Conservation (phyloP, 1,139 yeast species). For the Eremothecium cymbalariae region DNA sequence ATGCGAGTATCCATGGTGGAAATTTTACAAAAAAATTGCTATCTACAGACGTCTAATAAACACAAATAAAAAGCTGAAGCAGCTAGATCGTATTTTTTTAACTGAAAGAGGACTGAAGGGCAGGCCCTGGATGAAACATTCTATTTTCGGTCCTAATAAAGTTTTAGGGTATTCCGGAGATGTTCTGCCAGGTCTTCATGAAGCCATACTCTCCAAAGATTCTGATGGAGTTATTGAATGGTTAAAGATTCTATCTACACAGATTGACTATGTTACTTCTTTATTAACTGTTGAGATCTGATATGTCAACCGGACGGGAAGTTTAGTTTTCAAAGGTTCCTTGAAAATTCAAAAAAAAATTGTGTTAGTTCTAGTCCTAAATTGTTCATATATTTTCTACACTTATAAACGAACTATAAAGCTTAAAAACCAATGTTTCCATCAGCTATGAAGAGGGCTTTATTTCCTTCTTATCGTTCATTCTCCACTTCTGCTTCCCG, state of each 20-base stretch:
- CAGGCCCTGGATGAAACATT: slow-evolving; percentile 39
- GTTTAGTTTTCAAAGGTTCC: too few relatives aligned
- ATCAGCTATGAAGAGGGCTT: too few relatives aligned
- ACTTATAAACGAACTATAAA: too few relatives aligned
- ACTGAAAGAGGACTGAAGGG: slow-evolving; percentile 28
- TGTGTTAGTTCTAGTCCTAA: too few relatives aligned
- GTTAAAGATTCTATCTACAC: slow-evolving; percentile 22
- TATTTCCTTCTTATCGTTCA: slow-evolving; percentile 12
- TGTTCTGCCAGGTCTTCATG: slow-evolving; percentile 37
- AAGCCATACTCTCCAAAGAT: slow-evolving; percentile 32
- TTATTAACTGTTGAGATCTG: slow-evolving; percentile 8
- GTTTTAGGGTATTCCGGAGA: slow-evolving; percentile 29
- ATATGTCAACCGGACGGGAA: too few relatives aligned
- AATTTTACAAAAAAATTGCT: slow-evolving; percentile 46
- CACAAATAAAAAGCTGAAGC: slow-evolving; percentile 46
- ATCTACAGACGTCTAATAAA: slow-evolving; percentile 51
- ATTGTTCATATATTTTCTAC: too few relatives aligned
- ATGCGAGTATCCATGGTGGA: slow-evolving; percentile 68
- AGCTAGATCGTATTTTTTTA: slow-evolving; percentile 40
- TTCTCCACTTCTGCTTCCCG: slow-evolving; percentile 22
- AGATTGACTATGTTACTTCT: slow-evolving; percentile 17
- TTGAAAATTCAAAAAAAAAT: too few relatives aligned
- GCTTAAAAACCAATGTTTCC: too few relatives aligned
- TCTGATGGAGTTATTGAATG: slow-evolving; percentile 26
- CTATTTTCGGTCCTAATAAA: slow-evolving; percentile 37